Percentiles rank a stretch among this genome's conserved stretches.
Evolutionary conservation across 768 basidiomycete species (phyloP).

Genomic region (Pisolithus microcarpus): DNA sequence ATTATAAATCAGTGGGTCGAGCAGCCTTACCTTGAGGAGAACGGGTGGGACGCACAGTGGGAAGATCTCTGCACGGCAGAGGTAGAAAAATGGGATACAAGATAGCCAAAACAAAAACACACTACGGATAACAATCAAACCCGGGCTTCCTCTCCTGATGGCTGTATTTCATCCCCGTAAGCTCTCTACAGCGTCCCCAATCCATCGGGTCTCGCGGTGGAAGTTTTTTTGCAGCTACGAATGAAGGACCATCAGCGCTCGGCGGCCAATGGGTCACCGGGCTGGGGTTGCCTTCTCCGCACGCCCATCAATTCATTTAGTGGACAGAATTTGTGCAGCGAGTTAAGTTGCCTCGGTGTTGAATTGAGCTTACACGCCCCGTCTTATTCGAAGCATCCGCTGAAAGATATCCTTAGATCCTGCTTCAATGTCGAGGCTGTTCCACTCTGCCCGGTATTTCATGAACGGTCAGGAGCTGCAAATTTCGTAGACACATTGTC

Average conservation of each 20-base stretch:
- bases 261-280: slow-evolving; percentile 76
- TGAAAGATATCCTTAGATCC: slow-evolving; percentile 98
- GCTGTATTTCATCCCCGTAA: slow-evolving; percentile 81
- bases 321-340: slow-evolving; percentile 80
- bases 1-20: slow-evolving; percentile 61
- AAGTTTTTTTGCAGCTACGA: slow-evolving; percentile 67
- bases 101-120: slow-evolving; percentile 16
- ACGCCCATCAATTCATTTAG: slow-evolving; percentile 49
- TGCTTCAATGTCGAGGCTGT: too few relatives aligned
- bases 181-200: slow-evolving; percentile 26
- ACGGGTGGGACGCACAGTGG: slow-evolving; percentile 62
- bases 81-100: slow-evolving; percentile 61
- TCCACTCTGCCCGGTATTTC: too few relatives aligned
- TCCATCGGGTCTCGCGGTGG: slow-evolving; percentile 33
- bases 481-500: slow-evolving; percentile 71
- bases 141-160: slow-evolving; percentile 77
- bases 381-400: slow-evolving; percentile 91
- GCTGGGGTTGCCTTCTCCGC: slow-evolving; percentile 38
- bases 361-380: slow-evolving; percentile 93
- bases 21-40: slow-evolving; percentile 60
- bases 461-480: too few relatives aligned
- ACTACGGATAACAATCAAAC: slow-evolving; percentile 5
- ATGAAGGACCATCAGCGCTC: slow-evolving; percentile 55
- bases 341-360: slow-evolving; percentile 90
- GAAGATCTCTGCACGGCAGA: slow-evolving; percentile 75